Evolutionary conservation across 345 rosid species (phyloP).

Genomic region (Turnera subulata): DNA sequence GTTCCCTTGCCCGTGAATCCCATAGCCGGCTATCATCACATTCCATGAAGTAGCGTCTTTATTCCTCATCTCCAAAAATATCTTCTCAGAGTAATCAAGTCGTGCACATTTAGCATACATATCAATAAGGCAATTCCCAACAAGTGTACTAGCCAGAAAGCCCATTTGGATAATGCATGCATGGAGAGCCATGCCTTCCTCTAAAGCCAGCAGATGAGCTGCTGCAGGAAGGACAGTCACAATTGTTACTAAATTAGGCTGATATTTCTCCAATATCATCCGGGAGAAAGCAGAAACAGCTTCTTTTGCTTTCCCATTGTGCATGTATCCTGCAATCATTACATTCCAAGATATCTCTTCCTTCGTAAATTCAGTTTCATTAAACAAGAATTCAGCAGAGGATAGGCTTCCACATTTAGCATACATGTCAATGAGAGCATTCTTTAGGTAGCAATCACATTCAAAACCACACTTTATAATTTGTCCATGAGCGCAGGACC

Average conservation of each 20-base stretch:
- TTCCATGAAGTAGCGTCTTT: constrained; percentile 53
- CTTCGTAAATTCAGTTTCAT: constrained; percentile 28
- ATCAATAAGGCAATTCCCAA: constrained; percentile 52
- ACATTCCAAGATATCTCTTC: constrained; percentile 54
- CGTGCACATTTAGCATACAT: constrained; percentile 68
- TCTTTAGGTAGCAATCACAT: constrained; percentile 38
- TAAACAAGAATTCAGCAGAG: constrained; percentile 42
- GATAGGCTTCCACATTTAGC: constrained; percentile 48
- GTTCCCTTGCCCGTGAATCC: constrained; percentile 46
- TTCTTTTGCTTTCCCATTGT: constrained; percentile 47
- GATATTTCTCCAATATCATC: constrained; percentile 41
- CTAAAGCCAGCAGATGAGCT: constrained; percentile 35
- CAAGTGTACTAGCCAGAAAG: constrained; percentile 21
- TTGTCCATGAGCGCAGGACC: constrained; percentile 39
- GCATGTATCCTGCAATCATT: constrained; percentile 49
- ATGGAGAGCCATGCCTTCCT: constrained; percentile 49
- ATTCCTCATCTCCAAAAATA: constrained; percentile 40
- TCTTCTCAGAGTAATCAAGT: constrained; percentile 35
- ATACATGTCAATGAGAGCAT: constrained; percentile 56
- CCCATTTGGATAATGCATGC: constrained; percentile 44
- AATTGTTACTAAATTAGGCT: constrained; percentile 40
- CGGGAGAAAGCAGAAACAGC: constrained; percentile 38
- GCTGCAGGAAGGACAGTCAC: constrained; percentile 50
- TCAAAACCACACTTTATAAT: constrained; percentile 44
- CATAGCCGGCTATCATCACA: constrained; percentile 56